Evolutionary conservation across 768 basidiomycete genomes (phyloP).

Genomic region (Postia placenta): DNA sequence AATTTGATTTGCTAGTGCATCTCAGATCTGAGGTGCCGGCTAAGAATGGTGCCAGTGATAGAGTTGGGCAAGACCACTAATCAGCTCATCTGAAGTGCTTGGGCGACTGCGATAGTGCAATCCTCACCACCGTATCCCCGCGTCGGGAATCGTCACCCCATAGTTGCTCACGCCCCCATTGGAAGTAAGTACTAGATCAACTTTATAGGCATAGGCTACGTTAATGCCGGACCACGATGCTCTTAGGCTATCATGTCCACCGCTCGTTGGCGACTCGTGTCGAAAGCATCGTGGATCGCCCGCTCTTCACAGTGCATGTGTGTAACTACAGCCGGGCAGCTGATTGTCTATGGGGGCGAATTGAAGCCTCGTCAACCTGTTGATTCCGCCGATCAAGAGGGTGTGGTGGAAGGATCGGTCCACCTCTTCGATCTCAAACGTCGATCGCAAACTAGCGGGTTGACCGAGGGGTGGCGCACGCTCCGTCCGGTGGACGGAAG

Average conservation of each 20-base stretch:
- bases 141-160: too few relatives aligned
- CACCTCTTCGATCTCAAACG: conserved; percentile 21
- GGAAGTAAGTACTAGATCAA: too few relatives aligned
- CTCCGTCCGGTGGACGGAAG: conserved; percentile 9
- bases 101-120: too few relatives aligned
- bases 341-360: conserved; percentile 39
- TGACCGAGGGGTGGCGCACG: conserved; percentile 4
- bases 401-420: conserved; percentile 13
- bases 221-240: neutral
- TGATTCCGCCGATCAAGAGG: conserved; percentile 24
- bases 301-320: conserved; percentile 39
- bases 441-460: neutral
- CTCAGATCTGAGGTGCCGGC: too few relatives aligned
- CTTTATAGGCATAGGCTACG: too few relatives aligned
- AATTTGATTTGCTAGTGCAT: too few relatives aligned
- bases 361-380: conserved; percentile 36
- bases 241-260: conserved; percentile 6
- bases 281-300: conserved; percentile 16
- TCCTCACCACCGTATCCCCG: too few relatives aligned
- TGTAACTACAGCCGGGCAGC: conserved; percentile 21
- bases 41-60: too few relatives aligned
- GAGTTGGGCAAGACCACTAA: too few relatives aligned
- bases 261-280: conserved; percentile 25
- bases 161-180: too few relatives aligned
- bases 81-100: too few relatives aligned